These are phyloP conservation scores for Pulicaria dysenterica DNA, from an alignment of 129 eudicot species.

Conservation along the genomic window DNA sequence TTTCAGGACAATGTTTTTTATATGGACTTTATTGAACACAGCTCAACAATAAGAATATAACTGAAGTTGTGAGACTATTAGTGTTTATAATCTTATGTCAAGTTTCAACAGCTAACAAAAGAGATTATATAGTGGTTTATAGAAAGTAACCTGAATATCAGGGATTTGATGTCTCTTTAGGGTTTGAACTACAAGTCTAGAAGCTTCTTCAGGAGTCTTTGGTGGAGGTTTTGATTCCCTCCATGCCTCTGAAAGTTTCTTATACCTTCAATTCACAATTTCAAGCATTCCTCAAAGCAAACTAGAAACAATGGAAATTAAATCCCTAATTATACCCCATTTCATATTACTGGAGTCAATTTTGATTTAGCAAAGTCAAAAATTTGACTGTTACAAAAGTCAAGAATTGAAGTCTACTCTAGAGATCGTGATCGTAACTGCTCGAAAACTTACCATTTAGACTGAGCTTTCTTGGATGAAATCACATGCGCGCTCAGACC, in stretches of 20 bases:
- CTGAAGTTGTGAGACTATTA: too few species aligned
- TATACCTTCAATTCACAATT: constrained; percentile 53
- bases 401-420: too few species aligned
- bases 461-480: constrained; percentile 77
- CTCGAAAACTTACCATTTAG: constrained; percentile 53
- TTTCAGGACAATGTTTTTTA: too few species aligned
- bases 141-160: constrained; percentile 63
- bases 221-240: constrained; percentile 81
- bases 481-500: constrained; percentile 70
- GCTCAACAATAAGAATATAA: too few species aligned
- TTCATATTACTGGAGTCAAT: too few species aligned
- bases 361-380: too few species aligned
- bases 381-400: too few species aligned
- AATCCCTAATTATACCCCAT: neutral
- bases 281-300: constrained; percentile 1
- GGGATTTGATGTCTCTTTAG: constrained; percentile 52
- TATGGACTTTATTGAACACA: too few species aligned
- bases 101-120: neutral
- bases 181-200: constrained; percentile 67
- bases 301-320: neutral
- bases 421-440: neutral
- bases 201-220: constrained; percentile 69
- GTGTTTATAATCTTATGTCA: too few species aligned
- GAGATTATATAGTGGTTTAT: neutral
- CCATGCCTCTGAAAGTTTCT: constrained; percentile 69